phyloP scores from a whole-genome alignment of 106 monocot species.

The Acorus gramineus region DNA sequence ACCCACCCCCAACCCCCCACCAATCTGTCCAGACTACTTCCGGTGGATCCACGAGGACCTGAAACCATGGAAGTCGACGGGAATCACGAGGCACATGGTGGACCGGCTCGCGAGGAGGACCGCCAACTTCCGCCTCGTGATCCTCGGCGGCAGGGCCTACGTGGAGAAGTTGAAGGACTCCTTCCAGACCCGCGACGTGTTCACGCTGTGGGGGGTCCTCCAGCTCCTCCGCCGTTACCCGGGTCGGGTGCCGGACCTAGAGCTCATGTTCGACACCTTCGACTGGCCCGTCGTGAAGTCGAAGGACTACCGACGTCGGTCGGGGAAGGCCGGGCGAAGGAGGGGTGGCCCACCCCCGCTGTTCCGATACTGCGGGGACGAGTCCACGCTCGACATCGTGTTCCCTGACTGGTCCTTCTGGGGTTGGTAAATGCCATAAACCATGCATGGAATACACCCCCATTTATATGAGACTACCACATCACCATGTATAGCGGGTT shows the following conservation, averaged over 20 bases:
- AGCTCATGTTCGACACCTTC: constrained; percentile 68
- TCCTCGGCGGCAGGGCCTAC: constrained; percentile 27
- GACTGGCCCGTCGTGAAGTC: constrained; percentile 48
- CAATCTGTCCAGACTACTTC: constrained; percentile 52
- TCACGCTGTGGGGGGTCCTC: constrained; percentile 63
- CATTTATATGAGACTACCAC: no score
- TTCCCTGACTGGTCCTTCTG: constrained; percentile 38
- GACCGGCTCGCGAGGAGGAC: constrained; percentile 14
- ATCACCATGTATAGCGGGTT: no score
- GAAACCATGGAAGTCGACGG: constrained; percentile 33
- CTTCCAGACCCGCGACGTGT: constrained; percentile 42
- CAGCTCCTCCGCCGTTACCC: constrained; percentile 69
- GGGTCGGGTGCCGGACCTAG: constrained; percentile 59
- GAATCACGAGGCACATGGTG: constrained; percentile 44
- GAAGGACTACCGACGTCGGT: neutral
- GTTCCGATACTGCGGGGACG: constrained; percentile 18
- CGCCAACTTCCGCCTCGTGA: constrained; percentile 42
- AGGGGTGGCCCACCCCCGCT: constrained; percentile 8
- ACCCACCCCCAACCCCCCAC: neutral
- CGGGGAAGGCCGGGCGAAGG: neutral
- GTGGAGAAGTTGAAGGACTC: constrained; percentile 15
- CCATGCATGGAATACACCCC: no score
- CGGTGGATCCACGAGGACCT: constrained; percentile 71
- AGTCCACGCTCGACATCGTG: constrained; percentile 7
- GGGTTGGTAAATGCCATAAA: constrained; percentile 11